Evolutionary conservation across 2,329 filamentous ascomycete species (phyloP).

Genomic region (Botrytis porri): DNA sequence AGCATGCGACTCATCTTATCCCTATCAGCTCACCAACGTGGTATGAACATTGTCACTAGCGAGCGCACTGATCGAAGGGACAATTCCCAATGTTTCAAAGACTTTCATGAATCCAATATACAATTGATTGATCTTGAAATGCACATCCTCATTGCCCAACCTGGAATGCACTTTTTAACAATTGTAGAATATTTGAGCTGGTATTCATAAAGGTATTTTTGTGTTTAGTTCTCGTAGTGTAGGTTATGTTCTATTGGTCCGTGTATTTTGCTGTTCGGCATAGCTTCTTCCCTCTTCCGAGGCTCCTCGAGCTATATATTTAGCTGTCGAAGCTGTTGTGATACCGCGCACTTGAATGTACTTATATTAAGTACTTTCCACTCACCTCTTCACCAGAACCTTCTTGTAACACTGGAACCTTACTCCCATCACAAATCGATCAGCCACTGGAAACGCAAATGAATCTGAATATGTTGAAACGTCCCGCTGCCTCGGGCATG

Average conservation of each 20-base stretch:
- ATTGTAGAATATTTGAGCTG: neutral
- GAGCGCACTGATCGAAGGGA: neutral
- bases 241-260: neutral
- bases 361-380: neutral
- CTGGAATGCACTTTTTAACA: neutral
- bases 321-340: neutral
- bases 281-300: neutral
- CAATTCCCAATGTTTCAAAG: neutral
- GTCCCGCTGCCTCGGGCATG: neutral
- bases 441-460: neutral
- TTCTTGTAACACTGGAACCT: neutral
- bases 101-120: neutral
- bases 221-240: neutral
- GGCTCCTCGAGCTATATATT: neutral
- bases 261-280: neutral
- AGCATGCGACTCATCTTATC: neutral
- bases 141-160: neutral
- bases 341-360: neutral
- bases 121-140: neutral
- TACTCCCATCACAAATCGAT: neutral
- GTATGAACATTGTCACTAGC: neutral
- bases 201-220: neutral
- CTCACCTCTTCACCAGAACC: neutral
- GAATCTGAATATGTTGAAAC: neutral
- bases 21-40: neutral